phyloP scores from a whole-genome alignment of 2,329 filamentous ascomycete genomes.

The Fusarium mundagurra region DNA sequence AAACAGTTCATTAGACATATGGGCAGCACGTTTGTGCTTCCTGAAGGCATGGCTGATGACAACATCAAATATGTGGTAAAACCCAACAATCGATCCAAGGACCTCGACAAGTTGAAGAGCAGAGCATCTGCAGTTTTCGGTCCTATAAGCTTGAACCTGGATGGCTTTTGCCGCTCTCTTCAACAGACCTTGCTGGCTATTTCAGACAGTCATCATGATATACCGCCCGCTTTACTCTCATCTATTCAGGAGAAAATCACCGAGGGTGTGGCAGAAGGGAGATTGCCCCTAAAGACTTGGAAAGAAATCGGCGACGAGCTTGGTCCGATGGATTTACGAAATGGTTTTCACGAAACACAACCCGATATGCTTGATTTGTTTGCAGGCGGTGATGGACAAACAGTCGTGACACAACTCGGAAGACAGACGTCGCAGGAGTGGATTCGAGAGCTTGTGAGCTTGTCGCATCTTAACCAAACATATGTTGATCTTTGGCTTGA shows the following conservation, averaged over 20 bases:
- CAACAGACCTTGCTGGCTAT: slow-evolving; percentile 24
- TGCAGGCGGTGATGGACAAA: slow-evolving; percentile 38
- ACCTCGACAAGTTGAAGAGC: background rate
- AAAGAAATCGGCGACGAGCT: slow-evolving; percentile 38
- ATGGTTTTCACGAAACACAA: slow-evolving; percentile 39
- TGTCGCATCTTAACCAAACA: slow-evolving; percentile 43
- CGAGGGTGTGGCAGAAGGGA: slow-evolving; percentile 38
- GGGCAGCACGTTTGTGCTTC: slow-evolving; percentile 49
- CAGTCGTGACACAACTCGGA: slow-evolving; percentile 46
- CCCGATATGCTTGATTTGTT: slow-evolving; percentile 45
- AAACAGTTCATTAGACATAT: slow-evolving; percentile 44
- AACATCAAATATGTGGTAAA: slow-evolving; percentile 37
- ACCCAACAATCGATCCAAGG: background rate
- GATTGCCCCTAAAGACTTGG: slow-evolving; percentile 48
- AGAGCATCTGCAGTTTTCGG: slow-evolving; percentile 6
- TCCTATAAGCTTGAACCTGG: slow-evolving; percentile 40
- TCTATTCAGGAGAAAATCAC: slow-evolving; percentile 43
- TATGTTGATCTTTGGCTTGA: slow-evolving; percentile 49
- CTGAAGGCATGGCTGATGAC: slow-evolving; percentile 47
- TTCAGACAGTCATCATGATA: slow-evolving; percentile 31
- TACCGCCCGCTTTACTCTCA: slow-evolving; percentile 42
- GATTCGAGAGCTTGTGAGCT: slow-evolving; percentile 37
- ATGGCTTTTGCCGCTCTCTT: slow-evolving; percentile 36
- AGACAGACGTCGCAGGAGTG: slow-evolving; percentile 38
- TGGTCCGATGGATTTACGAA: background rate